Conservation (phyloP, 345 rosid species). For the Eucalyptus polybractea region DNA sequence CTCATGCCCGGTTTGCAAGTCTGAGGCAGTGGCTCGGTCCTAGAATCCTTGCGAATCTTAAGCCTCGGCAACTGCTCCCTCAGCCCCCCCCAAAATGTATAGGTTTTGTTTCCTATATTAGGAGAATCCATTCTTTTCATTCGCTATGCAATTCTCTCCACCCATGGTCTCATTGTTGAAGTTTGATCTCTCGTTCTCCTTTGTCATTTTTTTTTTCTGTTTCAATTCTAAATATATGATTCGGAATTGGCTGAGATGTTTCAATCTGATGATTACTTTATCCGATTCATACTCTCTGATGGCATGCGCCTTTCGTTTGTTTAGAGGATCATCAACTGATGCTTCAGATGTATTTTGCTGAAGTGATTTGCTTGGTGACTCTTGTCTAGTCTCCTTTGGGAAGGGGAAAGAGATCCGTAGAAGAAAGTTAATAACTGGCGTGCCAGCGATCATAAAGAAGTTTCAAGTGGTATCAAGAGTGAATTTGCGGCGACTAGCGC, state of each 20-base stretch:
- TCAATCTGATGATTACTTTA: not conserved
- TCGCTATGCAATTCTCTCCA: not conserved
- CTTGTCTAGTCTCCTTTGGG: not conserved
- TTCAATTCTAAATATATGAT: not conserved
- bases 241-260: not conserved
- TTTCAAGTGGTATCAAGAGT: not conserved
- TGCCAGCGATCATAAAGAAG: not conserved
- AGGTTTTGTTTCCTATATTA: conserved; percentile 6
- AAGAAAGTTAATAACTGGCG: not conserved
- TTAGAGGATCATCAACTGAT: not conserved
- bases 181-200: not conserved
- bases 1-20: conserved; percentile 77
- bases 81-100: conserved; percentile 7
- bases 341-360: not conserved
- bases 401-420: not conserved
- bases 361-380: not conserved
- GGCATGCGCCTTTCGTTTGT: not conserved
- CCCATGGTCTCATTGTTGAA: not conserved
- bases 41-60: not conserved
- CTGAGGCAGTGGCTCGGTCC: conserved; percentile 31
- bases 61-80: not conserved
- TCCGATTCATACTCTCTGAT: not conserved
- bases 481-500: not conserved
- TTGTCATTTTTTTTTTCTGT: not conserved
- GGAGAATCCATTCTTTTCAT: not conserved